phyloP scores from a whole-genome alignment of 768 basidiomycete species.

The Gloeopeniophorella convolvens region DNA sequence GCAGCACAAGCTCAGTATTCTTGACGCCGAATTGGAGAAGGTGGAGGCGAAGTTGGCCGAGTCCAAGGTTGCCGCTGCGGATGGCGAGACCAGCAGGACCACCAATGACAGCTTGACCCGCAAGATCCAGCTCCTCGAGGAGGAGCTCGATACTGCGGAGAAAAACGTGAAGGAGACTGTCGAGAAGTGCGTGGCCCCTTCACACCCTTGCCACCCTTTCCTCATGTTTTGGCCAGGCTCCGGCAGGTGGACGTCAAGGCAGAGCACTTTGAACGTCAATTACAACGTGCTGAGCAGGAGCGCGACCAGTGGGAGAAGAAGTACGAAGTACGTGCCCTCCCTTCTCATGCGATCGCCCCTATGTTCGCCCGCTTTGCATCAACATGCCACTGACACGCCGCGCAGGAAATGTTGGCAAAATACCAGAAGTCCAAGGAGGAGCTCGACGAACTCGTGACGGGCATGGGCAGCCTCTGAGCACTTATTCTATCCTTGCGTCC shows the following conservation, averaged over 20 bases:
- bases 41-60: slow-evolving; percentile 59
- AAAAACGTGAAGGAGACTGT: slow-evolving; percentile 95
- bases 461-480: slow-evolving; percentile 49
- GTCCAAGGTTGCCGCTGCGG: slow-evolving; percentile 56
- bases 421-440: slow-evolving; percentile 70
- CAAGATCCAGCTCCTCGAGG: slow-evolving; percentile 89
- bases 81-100: slow-evolving; percentile 63
- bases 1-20: slow-evolving; percentile 54
- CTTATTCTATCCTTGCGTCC: background rate
- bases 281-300: slow-evolving; percentile 81
- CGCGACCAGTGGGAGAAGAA: slow-evolving; percentile 93
- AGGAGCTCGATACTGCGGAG: slow-evolving; percentile 92
- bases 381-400: too few species aligned
- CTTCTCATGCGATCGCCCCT: background rate
- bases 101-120: slow-evolving; percentile 67
- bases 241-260: slow-evolving; percentile 98
- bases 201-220: background rate
- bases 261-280: slow-evolving; percentile 94
- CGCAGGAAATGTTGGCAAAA: slow-evolving; percentile 65
- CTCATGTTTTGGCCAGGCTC: slow-evolving; percentile 45
- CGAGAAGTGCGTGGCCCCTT: slow-evolving; percentile 71
- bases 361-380: too few species aligned
- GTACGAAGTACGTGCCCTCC: slow-evolving; percentile 61
- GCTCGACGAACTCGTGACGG: slow-evolving; percentile 72
- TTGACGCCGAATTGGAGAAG: slow-evolving; percentile 66